phyloP scores from a whole-genome alignment of 179 eudicot species.

The Spergularia azorica region DNA sequence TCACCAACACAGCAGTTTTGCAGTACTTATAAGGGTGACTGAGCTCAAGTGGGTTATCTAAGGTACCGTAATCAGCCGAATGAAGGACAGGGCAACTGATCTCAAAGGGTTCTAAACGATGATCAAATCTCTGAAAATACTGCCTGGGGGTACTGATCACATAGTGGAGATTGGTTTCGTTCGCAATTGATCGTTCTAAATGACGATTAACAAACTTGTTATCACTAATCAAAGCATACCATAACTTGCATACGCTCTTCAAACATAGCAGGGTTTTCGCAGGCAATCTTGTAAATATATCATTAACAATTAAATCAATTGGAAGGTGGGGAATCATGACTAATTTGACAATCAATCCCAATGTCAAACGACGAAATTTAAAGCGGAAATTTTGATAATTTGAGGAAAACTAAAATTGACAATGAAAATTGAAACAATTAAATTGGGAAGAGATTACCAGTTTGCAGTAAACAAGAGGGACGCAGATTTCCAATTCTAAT shows the following conservation, averaged over 20 bases:
- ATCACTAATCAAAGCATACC: not conserved
- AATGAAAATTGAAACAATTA: not conserved
- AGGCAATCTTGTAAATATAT: not conserved
- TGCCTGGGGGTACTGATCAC: not conserved
- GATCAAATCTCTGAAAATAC: not conserved
- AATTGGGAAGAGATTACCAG: no score
- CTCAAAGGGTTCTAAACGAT: no score
- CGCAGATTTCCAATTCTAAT: no score
- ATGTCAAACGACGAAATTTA: no score
- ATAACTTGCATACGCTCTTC: conserved; percentile 3
- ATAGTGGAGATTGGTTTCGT: not conserved
- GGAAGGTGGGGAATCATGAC: not conserved
- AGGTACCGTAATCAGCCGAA: not conserved
- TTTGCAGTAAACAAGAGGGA: no score
- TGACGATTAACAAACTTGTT: not conserved
- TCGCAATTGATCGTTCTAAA: conserved; percentile 3
- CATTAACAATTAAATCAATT: not conserved
- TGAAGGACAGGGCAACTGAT: not conserved
- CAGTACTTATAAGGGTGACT: conserved; percentile 8
- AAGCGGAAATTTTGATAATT: no score
- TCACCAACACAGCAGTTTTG: not conserved
- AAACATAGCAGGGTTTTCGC: not conserved
- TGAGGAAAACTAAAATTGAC: no score
- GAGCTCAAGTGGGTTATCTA: conserved; percentile 1
- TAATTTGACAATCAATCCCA: not conserved